Evolutionary conservation across 2,329 filamentous ascomycete species (phyloP).

Genomic region (Penicillium sp.): DNA sequence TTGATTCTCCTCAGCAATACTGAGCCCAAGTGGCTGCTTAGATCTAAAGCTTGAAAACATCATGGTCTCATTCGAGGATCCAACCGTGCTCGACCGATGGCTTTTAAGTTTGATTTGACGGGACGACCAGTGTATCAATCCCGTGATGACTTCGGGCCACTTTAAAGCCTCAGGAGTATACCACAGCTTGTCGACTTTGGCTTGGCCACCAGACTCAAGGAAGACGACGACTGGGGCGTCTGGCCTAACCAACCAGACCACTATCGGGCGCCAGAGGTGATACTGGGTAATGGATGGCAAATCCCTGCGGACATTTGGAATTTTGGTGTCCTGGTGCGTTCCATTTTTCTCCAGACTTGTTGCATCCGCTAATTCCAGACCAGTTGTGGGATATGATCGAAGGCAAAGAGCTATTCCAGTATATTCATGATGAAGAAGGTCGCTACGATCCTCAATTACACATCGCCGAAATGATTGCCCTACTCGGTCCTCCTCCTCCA

Average conservation of each 20-base stretch:
- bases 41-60: slow-evolving; percentile 46
- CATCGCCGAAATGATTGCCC: slow-evolving; percentile 42
- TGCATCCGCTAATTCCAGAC: neutral
- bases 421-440: slow-evolving; percentile 28
- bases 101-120: slow-evolving; percentile 21
- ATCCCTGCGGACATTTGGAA: slow-evolving; percentile 40
- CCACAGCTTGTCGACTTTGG: slow-evolving; percentile 36
- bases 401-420: slow-evolving; percentile 31
- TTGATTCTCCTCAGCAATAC: neutral
- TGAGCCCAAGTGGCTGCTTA: neutral
- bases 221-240: slow-evolving; percentile 24
- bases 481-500: slow-evolving; percentile 37
- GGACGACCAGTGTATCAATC: slow-evolving; percentile 31
- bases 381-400: slow-evolving; percentile 35
- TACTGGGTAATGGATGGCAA: slow-evolving; percentile 34
- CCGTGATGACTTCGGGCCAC: slow-evolving; percentile 29
- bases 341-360: neutral
- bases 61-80: slow-evolving; percentile 32
- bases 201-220: slow-evolving; percentile 14
- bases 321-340: slow-evolving; percentile 31
- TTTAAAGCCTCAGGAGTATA: slow-evolving; percentile 16
- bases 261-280: slow-evolving; percentile 37
- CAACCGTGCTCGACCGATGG: slow-evolving; percentile 18
- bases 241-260: slow-evolving; percentile 43
- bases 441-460: slow-evolving; percentile 34